Percentiles rank a stretch among this genome's conserved stretches.
phyloP scores from a whole-genome alignment of 768 basidiomycete genomes.

The Russula sp. region DNA sequence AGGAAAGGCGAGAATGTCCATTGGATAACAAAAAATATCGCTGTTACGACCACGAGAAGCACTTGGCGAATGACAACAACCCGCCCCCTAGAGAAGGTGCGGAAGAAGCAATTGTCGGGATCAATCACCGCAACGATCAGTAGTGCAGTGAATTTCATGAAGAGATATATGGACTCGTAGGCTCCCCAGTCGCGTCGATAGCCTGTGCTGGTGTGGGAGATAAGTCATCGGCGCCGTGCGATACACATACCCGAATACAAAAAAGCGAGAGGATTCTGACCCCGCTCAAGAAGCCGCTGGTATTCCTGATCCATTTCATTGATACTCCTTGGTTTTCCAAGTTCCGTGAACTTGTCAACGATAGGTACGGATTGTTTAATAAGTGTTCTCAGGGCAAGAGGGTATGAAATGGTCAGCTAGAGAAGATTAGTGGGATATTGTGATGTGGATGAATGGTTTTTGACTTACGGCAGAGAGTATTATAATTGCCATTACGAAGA shows the following conservation, averaged over 20 bases:
- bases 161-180: constrained; percentile 57
- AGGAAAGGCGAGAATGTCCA: constrained; percentile 56
- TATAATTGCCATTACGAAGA: constrained; percentile 50
- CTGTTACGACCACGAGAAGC: constrained; percentile 47
- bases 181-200: constrained; percentile 65
- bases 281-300: constrained; percentile 52
- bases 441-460: background rate
- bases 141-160: constrained; percentile 62
- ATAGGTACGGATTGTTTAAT: constrained; percentile 53
- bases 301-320: constrained; percentile 65
- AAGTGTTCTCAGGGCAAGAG: constrained; percentile 49
- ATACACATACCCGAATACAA: constrained; percentile 55
- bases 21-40: constrained; percentile 55
- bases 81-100: constrained; percentile 40
- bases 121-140: constrained; percentile 59
- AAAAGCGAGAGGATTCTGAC: constrained; percentile 62
- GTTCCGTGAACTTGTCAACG: constrained; percentile 60
- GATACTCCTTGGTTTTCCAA: constrained; percentile 52
- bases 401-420: constrained; percentile 66
- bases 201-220: constrained; percentile 32
- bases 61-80: constrained; percentile 55
- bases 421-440: background rate
- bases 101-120: constrained; percentile 68
- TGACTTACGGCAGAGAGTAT: constrained; percentile 45
- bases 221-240: background rate